These are phyloP conservation scores for Mariannaea sp. DNA, from an alignment of 2,329 filamentous ascomycete species.

Conservation along the genomic window DNA sequence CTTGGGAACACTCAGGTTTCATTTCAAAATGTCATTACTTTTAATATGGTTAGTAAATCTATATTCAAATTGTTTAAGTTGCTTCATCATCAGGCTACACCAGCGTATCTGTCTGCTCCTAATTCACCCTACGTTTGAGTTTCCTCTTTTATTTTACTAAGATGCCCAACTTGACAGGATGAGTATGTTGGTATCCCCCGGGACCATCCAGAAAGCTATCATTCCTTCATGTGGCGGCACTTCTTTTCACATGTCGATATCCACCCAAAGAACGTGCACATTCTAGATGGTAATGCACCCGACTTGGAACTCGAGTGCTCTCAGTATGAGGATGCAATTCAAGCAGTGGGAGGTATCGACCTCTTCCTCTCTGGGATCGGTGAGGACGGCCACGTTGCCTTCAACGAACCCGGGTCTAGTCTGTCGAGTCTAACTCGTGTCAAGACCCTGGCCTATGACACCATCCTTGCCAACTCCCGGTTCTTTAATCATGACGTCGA, in stretches of 20 bases:
- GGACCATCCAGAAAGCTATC: constrained; percentile 77
- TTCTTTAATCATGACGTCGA: constrained; percentile 48
- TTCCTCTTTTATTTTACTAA: background rate
- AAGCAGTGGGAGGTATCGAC: constrained; percentile 71
- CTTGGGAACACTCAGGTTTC: constrained; percentile 13
- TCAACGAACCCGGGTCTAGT: constrained; percentile 79
- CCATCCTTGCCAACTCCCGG: constrained; percentile 74
- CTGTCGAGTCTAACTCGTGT: constrained; percentile 72
- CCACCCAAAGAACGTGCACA: constrained; percentile 70
- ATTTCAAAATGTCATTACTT: constrained; percentile 72
- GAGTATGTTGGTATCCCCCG: constrained; percentile 77
- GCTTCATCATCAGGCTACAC: constrained; percentile 46
- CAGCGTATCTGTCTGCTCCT: no score
- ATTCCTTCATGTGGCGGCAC: constrained; percentile 83
- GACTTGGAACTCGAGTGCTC: constrained; percentile 73
- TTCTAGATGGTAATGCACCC: constrained; percentile 73
- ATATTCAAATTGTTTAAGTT: no score
- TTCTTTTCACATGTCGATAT: constrained; percentile 79
- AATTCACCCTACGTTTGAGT: background rate
- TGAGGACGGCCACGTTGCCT: constrained; percentile 78
- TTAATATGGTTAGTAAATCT: constrained; percentile 64
- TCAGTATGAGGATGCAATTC: constrained; percentile 72
- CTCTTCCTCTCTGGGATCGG: constrained; percentile 78
- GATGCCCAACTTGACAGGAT: constrained; percentile 56
- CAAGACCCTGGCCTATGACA: constrained; percentile 79